Conservation (phyloP, 2,329 filamentous ascomycete species). For the Eurotiales sp. region DNA sequence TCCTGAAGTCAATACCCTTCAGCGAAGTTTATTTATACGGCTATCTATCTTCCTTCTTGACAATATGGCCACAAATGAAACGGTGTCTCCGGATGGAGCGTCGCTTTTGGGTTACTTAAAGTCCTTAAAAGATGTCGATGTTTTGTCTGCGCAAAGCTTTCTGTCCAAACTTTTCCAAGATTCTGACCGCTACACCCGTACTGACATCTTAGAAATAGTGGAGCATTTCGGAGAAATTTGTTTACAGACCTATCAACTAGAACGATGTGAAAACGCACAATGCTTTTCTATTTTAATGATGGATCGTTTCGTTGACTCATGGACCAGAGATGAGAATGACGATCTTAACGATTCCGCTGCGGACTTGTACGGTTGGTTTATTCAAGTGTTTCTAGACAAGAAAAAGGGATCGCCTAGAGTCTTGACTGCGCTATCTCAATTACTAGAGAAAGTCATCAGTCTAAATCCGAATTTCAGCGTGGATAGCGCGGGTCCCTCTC, state of each 20-base stretch:
- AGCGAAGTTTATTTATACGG: conserved; percentile 33
- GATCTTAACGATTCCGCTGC: conserved; percentile 63
- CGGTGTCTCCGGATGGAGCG: conserved; percentile 1
- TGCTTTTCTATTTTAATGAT: conserved; percentile 66
- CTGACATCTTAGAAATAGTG: conserved; percentile 44
- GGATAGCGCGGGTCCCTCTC: conserved; percentile 56
- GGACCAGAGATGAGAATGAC: conserved; percentile 55
- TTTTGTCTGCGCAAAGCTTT: conserved; percentile 33
- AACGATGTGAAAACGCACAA: conserved; percentile 70
- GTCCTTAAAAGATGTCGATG: conserved; percentile 33
- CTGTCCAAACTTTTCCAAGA: conserved; percentile 28
- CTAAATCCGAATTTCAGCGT: conserved; percentile 64
- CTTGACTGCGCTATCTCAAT: conserved; percentile 61
- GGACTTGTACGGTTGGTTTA: conserved; percentile 76
- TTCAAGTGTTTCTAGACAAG: conserved; percentile 62
- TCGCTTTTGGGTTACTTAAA: conserved; percentile 34
- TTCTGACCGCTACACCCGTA: conserved; percentile 27
- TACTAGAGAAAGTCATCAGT: conserved; percentile 69
- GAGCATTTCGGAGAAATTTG: conserved; percentile 47
- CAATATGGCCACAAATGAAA: background rate
- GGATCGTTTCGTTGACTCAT: conserved; percentile 58
- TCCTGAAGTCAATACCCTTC: conserved; percentile 32
- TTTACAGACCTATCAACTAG: conserved; percentile 56
- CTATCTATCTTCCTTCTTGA: conserved; percentile 27
- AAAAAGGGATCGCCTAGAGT: conserved; percentile 66